These are phyloP conservation scores for Cladorrhinum sp. DNA, from an alignment of 2,329 filamentous ascomycete species.

Conservation along the genomic window DNA sequence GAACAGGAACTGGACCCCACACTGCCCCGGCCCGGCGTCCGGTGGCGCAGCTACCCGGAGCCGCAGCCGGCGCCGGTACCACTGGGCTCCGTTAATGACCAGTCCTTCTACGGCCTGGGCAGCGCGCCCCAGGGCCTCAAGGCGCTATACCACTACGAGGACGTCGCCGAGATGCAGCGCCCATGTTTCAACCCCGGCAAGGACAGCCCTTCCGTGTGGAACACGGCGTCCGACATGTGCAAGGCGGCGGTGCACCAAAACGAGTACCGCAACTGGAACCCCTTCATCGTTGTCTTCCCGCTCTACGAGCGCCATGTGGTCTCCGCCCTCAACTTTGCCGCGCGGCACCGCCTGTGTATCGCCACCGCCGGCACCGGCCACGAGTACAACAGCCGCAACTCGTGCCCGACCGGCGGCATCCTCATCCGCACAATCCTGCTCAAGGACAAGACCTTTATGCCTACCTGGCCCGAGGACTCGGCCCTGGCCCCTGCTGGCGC, in stretches of 20 bases:
- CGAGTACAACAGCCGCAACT: background rate
- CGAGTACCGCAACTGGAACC: conserved; percentile 9
- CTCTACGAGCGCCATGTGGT: conserved; percentile 4
- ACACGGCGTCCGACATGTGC: conserved; percentile 1
- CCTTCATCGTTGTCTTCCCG: conserved; percentile 7
- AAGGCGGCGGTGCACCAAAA: conserved; percentile 8
- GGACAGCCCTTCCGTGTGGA: background rate
- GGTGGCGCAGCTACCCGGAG: background rate
- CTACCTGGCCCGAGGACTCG: background rate
- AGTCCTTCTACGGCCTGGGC: conserved; percentile 7
- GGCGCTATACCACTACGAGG: conserved; percentile 3
- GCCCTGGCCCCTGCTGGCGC: conserved; percentile 3
- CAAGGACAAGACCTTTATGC: conserved; percentile 4
- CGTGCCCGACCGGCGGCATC: background rate
- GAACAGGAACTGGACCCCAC: conserved; percentile 1
- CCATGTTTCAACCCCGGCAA: background rate
- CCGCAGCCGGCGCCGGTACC: conserved; percentile 9
- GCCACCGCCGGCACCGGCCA: conserved; percentile 6
- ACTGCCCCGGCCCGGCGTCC: conserved; percentile 5
- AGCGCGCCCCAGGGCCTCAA: background rate
- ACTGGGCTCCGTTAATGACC: background rate
- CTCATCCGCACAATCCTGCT: conserved; percentile 8
- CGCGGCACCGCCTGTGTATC: conserved; percentile 6
- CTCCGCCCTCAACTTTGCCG: conserved; percentile 2
- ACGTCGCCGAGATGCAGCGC: conserved; percentile 8